These are phyloP conservation scores for Ophiostoma novo-ulmi DNA, from an alignment of 2,329 filamentous ascomycete genomes.

Conservation along the genomic window DNA sequence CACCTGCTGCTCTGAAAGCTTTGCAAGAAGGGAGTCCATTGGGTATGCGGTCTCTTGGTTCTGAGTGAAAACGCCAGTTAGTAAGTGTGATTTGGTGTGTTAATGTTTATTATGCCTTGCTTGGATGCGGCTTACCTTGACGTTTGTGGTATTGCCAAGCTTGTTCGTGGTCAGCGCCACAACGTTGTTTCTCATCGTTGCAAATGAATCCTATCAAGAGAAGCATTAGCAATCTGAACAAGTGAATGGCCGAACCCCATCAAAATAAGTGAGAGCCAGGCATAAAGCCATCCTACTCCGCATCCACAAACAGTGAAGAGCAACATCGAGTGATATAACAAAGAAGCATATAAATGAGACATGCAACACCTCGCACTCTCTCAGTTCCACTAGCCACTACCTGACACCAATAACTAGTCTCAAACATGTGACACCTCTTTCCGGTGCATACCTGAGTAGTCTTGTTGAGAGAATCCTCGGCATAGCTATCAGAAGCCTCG, in stretches of 20 bases:
- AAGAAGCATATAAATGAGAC: background rate
- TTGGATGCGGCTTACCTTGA: slow-evolving; percentile 43
- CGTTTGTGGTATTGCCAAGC: slow-evolving; percentile 49
- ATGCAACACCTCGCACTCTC: background rate
- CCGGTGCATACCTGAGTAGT: slow-evolving; percentile 33
- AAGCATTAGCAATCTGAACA: background rate
- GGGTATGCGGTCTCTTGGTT: slow-evolving; percentile 40
- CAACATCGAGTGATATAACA: background rate
- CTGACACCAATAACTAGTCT: background rate
- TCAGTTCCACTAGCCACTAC: background rate
- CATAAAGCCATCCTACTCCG: background rate
- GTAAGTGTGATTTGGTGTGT: background rate
- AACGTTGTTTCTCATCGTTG: slow-evolving; percentile 41
- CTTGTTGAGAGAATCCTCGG: slow-evolving; percentile 36
- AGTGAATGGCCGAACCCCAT: background rate
- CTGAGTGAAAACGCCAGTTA: background rate
- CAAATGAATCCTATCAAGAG: slow-evolving; percentile 20
- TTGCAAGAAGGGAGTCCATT: slow-evolving; percentile 69
- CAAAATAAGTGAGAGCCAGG: background rate
- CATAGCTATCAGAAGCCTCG: slow-evolving; percentile 36
- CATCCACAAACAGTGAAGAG: background rate
- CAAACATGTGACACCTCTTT: background rate
- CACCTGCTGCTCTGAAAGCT: slow-evolving; percentile 66
- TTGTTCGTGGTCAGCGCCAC: slow-evolving; percentile 49
- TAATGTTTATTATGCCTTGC: background rate